Evolutionary conservation across 768 basidiomycete species (phyloP).

Genomic region (Phaeotremella skinneri): DNA sequence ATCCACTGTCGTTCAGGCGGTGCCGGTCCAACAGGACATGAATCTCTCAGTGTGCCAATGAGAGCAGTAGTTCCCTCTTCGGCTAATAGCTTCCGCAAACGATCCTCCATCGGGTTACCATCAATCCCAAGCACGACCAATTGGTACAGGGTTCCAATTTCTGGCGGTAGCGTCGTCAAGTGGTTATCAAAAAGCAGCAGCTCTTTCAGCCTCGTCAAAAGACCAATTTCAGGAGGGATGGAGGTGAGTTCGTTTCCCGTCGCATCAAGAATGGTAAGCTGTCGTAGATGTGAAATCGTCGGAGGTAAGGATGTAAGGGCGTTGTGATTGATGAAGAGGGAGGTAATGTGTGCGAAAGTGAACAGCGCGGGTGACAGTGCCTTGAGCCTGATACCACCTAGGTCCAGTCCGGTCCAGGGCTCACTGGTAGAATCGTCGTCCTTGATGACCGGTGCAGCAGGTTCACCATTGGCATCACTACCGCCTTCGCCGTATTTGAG

Average conservation of each 20-base stretch:
- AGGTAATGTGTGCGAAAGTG: conserved; percentile 85
- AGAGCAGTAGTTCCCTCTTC: conserved; percentile 91
- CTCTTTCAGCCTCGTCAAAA: conserved; percentile 85
- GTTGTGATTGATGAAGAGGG: conserved; percentile 96
- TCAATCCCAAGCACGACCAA: conserved; percentile 91
- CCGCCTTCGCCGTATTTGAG: conserved; percentile 57
- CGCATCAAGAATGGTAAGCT: conserved; percentile 84
- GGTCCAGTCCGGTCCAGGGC: conserved; percentile 83
- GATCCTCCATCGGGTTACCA: conserved; percentile 86
- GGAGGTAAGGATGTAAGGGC: conserved; percentile 72
- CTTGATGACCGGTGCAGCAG: conserved; percentile 61
- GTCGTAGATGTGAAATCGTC: conserved; percentile 75
- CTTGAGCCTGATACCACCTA: conserved; percentile 93
- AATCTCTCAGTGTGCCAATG: conserved; percentile 87
- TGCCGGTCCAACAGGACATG: conserved; percentile 73
- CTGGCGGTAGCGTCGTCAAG: conserved; percentile 75
- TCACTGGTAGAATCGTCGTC: conserved; percentile 60
- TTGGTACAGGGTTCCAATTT: conserved; percentile 86
- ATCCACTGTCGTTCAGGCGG: conserved; percentile 82
- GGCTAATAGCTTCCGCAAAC: conserved; percentile 75
- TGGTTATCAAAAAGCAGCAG: conserved; percentile 94
- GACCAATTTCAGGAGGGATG: conserved; percentile 82
- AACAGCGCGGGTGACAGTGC: conserved; percentile 77
- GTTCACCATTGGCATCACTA: conserved; percentile 72
- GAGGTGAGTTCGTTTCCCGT: conserved; percentile 78